These are phyloP conservation scores for Fusarium pseudograminearum DNA, from an alignment of 2,329 filamentous ascomycete genomes.

Conservation along the genomic window DNA sequence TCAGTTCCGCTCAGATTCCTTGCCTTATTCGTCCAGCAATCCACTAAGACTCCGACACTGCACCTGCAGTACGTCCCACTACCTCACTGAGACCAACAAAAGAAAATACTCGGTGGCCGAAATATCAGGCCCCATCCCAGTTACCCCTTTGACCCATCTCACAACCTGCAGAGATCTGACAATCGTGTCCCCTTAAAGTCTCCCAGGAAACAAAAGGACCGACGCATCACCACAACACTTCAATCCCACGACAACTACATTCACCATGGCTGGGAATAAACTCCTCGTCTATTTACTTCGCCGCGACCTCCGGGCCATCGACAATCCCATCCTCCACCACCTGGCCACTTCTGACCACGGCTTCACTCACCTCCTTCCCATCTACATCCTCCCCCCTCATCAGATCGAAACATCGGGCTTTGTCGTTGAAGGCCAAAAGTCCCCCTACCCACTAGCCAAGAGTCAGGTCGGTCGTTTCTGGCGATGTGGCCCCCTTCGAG, in stretches of 20 bases:
- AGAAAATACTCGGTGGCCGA: constrained; percentile 3
- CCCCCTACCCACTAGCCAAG: constrained; percentile 76
- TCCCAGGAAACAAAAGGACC: not conserved
- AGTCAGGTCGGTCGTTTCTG: constrained; percentile 76
- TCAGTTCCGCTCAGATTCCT: not conserved
- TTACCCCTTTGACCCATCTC: constrained; percentile 7
- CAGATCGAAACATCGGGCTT: constrained; percentile 83
- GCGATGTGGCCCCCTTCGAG: constrained; percentile 78
- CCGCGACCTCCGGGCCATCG: constrained; percentile 77
- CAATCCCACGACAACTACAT: not conserved
- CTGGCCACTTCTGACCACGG: constrained; percentile 63
- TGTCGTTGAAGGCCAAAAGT: constrained; percentile 64
- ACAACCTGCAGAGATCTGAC: constrained; percentile 23
- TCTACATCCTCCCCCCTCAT: constrained; percentile 76
- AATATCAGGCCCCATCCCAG: constrained; percentile 16
- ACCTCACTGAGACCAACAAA: constrained; percentile 1
- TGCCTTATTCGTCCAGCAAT: not conserved
- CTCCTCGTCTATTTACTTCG: constrained; percentile 79
- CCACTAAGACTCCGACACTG: constrained; percentile 7
- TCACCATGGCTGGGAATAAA: constrained; percentile 55
- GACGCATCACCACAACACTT: not conserved
- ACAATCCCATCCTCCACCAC: constrained; percentile 79
- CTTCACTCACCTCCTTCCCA: constrained; percentile 77
- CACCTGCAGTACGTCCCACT: constrained; percentile 15
- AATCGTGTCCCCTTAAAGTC: constrained; percentile 3